These are phyloP conservation scores for Lepidium campestre DNA, from an alignment of 441 rosid genomes.

Conservation along the genomic window DNA sequence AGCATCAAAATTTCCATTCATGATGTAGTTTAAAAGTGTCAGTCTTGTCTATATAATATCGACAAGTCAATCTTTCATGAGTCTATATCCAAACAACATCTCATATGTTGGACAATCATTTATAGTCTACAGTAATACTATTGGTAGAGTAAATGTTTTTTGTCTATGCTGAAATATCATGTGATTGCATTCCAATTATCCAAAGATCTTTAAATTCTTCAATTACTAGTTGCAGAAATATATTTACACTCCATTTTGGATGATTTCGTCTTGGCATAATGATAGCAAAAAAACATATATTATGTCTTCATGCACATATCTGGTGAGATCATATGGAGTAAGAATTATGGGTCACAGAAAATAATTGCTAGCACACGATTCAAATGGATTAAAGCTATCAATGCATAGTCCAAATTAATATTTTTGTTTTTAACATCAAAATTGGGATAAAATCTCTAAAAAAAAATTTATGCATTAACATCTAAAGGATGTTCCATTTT, in stretches of 20 bases:
- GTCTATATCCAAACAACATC: neutral
- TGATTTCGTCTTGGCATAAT: neutral
- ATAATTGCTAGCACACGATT: neutral
- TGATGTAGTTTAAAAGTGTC: too few relatives aligned
- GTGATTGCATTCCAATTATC: neutral
- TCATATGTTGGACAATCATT: neutral
- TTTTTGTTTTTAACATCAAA: neutral
- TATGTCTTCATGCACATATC: neutral
- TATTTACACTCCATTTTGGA: neutral
- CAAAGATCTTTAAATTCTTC: neutral
- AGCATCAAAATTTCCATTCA: too few relatives aligned
- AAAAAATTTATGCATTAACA: neutral
- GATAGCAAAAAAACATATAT: neutral
- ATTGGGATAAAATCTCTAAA: neutral
- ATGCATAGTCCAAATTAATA: neutral
- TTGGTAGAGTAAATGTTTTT: neutral
- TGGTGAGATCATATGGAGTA: neutral
- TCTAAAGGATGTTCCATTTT: neutral
- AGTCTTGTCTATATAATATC: too few relatives aligned
- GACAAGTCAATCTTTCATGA: neutral
- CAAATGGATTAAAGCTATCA: neutral
- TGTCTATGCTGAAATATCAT: neutral
- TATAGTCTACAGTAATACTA: neutral
- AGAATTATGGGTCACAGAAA: neutral
- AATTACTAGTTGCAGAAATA: neutral